Conservation (phyloP, 441 rosid species). For the Pelargonium fulgidum region DNA sequence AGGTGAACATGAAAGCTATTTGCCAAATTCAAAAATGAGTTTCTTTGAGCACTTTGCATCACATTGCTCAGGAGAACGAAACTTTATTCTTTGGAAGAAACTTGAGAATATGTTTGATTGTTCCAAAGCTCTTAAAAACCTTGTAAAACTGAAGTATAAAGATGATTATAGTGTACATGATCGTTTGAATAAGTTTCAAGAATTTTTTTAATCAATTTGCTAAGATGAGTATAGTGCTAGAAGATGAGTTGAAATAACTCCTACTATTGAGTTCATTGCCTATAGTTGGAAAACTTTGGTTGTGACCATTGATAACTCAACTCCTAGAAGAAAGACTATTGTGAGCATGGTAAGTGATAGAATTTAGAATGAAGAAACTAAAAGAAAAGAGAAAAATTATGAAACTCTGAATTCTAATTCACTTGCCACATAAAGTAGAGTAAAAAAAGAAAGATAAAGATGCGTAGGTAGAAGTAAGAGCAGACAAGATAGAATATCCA, state of each 20-base stretch:
- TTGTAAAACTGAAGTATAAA: conserved; percentile 9
- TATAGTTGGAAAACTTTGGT: conserved; percentile 11
- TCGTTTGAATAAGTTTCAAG: conserved; percentile 3
- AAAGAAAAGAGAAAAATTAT: not conserved
- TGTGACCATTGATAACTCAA: conserved; percentile 1
- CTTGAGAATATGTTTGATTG: too few species aligned
- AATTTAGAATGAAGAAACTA: conserved; percentile 16
- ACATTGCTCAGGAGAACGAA: too few species aligned
- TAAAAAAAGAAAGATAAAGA: not conserved
- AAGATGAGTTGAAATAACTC: conserved; percentile 14
- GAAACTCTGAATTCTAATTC: not conserved
- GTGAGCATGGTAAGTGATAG: not conserved
- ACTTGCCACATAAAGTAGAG: not conserved
- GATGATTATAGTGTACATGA: not conserved
- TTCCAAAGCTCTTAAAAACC: not conserved
- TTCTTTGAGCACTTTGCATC: too few species aligned
- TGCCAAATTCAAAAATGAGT: too few species aligned
- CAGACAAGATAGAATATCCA: not conserved
- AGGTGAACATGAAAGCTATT: too few species aligned
- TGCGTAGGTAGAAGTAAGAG: not conserved
- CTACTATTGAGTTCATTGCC: conserved; percentile 15
- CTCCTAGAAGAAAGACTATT: not conserved
- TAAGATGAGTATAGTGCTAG: not conserved
- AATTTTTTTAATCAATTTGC: conserved; percentile 8
- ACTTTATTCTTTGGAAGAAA: too few species aligned